Evolutionary conservation across 192 early-diverging fungal genomes (phyloP).

Genomic region (Thamnidium elegans): DNA sequence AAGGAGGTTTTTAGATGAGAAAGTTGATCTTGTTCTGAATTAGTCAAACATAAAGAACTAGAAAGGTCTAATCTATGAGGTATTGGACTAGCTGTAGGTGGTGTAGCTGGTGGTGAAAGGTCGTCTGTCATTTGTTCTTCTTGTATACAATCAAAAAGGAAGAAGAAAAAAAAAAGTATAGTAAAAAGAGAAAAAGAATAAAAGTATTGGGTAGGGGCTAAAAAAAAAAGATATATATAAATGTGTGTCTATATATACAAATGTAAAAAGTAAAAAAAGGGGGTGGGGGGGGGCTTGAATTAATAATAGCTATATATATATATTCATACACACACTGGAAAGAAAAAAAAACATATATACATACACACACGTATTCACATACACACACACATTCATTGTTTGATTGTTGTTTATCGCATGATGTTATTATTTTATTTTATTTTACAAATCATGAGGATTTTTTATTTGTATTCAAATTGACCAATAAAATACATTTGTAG

Average conservation of each 20-base stretch:
- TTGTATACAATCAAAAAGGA: neutral
- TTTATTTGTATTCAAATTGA: too few species aligned
- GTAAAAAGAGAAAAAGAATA: neutral
- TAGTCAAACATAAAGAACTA: too few species aligned
- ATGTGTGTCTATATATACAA: neutral
- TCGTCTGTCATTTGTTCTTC: conserved; percentile 17
- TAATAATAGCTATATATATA: too few species aligned
- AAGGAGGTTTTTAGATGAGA: conserved; percentile 32
- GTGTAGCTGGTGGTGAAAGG: conserved; percentile 36
- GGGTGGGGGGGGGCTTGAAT: neutral
- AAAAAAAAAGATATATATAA: too few species aligned
- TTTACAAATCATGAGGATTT: too few species aligned
- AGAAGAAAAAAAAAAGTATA: neutral
- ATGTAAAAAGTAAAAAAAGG: neutral
- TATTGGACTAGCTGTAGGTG: conserved; percentile 21
- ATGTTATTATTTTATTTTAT: too few species aligned
- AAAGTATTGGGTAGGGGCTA: neutral
- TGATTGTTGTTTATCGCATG: too few species aligned
- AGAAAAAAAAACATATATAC: too few species aligned
- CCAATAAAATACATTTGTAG: too few species aligned
- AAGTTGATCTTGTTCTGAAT: conserved; percentile 24
- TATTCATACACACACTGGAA: too few species aligned
- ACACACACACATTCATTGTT: too few species aligned
- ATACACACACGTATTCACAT: too few species aligned
- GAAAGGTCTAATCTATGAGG: conserved; percentile 10